Conservation (phyloP, 306 rosid genomes). For the Echinosophora koreensis region DNA sequence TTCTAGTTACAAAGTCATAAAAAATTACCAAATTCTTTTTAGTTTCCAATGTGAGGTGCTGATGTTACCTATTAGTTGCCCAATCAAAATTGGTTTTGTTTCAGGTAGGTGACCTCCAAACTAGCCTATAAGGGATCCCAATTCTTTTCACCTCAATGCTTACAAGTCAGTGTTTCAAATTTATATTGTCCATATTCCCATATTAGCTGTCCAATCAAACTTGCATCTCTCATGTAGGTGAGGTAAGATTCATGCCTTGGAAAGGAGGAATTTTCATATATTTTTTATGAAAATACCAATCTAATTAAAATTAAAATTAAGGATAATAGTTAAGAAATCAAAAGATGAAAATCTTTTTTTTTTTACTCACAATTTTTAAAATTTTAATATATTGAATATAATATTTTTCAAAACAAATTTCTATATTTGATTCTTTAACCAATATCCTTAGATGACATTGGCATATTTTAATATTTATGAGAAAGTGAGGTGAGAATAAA, state of each 20-base stretch:
- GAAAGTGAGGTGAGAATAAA: too few relatives aligned
- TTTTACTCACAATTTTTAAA: too few relatives aligned
- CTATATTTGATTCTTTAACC: too few relatives aligned
- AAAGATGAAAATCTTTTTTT: too few relatives aligned
- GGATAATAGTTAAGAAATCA: too few relatives aligned
- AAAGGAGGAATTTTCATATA: neutral
- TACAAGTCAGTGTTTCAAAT: neutral
- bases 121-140: neutral
- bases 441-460: too few relatives aligned
- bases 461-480: too few relatives aligned
- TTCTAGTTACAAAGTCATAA: slow-evolving; percentile 37
- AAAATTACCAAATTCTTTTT: neutral
- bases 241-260: slow-evolving; percentile 5
- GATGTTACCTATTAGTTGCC: slow-evolving; percentile 11
- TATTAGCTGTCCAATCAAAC: neutral
- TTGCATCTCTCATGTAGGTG: neutral
- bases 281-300: too few relatives aligned
- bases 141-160: slow-evolving; percentile 8
- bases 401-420: too few relatives aligned
- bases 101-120: neutral
- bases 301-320: too few relatives aligned
- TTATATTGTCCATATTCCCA: neutral
- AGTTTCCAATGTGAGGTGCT: slow-evolving; percentile 9
- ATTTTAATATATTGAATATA: too few relatives aligned
- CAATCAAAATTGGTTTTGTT: slow-evolving; percentile 33